Evolutionary conservation across 164 flowering plant species (phyloP).

Genomic region (Kingdonia uniflora): DNA sequence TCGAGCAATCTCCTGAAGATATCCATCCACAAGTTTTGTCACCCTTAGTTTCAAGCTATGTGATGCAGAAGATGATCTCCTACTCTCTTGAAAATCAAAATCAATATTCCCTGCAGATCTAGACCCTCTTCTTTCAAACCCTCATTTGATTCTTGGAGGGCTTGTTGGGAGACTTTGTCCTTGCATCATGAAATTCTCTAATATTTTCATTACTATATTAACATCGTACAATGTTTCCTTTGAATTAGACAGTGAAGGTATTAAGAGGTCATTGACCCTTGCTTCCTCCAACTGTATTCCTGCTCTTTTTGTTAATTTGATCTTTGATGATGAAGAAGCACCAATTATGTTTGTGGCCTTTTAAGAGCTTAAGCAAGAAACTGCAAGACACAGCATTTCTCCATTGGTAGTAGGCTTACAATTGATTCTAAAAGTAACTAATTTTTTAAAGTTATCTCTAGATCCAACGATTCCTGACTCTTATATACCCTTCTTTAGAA

Average conservation of each 20-base stretch:
- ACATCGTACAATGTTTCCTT: conserved; percentile 53
- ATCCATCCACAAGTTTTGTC: conserved; percentile 80
- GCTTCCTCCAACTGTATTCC: conserved; percentile 90
- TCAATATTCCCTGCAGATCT: conserved; percentile 78
- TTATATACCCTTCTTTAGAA: conserved; percentile 26
- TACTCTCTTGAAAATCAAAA: conserved; percentile 59
- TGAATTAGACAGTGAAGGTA: conserved; percentile 46
- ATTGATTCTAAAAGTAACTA: conserved; percentile 75
- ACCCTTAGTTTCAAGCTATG: conserved; percentile 79
- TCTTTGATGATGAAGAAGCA: conserved; percentile 64
- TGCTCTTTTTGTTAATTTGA: conserved; percentile 69
- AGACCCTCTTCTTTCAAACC: conserved; percentile 55
- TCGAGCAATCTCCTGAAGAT: conserved; percentile 66
- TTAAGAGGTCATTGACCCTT: conserved; percentile 53
- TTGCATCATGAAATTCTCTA: conserved; percentile 78
- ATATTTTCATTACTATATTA: conserved; percentile 54
- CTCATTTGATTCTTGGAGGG: conserved; percentile 44
- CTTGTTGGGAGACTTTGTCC: conserved; percentile 87
- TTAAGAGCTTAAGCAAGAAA: conserved; percentile 68
- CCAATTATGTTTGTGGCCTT: conserved; percentile 62
- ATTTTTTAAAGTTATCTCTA: conserved; percentile 40
- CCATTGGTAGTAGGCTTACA: conserved; percentile 68
- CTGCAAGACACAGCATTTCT: conserved; percentile 77
- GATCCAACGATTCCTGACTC: conserved; percentile 21
- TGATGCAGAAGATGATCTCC: conserved; percentile 85